Evolutionary conservation across 2,329 filamentous ascomycete genomes (phyloP).

Genomic region (Aureobasidium zeae): DNA sequence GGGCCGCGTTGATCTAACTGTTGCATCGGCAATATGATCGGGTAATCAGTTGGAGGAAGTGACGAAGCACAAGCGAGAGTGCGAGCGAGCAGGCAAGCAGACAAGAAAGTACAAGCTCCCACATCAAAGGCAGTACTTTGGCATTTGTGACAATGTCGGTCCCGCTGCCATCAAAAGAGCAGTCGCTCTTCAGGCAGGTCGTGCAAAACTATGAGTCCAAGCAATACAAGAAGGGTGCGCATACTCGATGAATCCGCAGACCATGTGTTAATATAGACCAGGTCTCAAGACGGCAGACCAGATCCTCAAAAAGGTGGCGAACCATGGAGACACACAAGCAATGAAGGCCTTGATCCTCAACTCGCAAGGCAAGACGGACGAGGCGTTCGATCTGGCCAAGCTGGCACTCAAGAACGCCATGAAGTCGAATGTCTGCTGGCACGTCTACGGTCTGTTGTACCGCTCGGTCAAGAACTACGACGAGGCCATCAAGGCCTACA

Average conservation of each 20-base stretch:
- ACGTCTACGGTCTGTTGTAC: slow-evolving; percentile 93
- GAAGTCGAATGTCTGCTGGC: slow-evolving; percentile 99
- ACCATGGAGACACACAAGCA: slow-evolving; percentile 94
- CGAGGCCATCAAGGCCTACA: slow-evolving; percentile 98
- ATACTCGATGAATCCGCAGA: too few species aligned
- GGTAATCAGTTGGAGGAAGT: slow-evolving; percentile 7
- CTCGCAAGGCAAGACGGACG: slow-evolving; percentile 80
- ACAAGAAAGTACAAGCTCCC: too few species aligned
- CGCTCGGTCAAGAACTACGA: slow-evolving; percentile 95
- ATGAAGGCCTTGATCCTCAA: slow-evolving; percentile 99
- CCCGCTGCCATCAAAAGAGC: slow-evolving; percentile 75
- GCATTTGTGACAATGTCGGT: slow-evolving; percentile 34
- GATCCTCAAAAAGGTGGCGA: slow-evolving; percentile 87
- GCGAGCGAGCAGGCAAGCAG: slow-evolving; percentile 1
- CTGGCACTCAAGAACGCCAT: slow-evolving; percentile 89
- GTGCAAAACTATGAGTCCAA: slow-evolving; percentile 97
- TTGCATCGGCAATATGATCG: not conserved
- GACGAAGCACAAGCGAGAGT: slow-evolving; percentile 2
- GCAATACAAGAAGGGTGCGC: slow-evolving; percentile 77
- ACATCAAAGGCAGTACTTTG: too few species aligned
- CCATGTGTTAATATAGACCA: too few species aligned
- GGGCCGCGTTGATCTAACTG: not conserved
- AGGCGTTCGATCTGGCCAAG: slow-evolving; percentile 90
- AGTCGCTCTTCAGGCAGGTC: slow-evolving; percentile 84
- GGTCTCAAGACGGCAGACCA: slow-evolving; percentile 93